Evolutionary conservation across 768 basidiomycete genomes (phyloP).

Genomic region (Boletus coccyginus): DNA sequence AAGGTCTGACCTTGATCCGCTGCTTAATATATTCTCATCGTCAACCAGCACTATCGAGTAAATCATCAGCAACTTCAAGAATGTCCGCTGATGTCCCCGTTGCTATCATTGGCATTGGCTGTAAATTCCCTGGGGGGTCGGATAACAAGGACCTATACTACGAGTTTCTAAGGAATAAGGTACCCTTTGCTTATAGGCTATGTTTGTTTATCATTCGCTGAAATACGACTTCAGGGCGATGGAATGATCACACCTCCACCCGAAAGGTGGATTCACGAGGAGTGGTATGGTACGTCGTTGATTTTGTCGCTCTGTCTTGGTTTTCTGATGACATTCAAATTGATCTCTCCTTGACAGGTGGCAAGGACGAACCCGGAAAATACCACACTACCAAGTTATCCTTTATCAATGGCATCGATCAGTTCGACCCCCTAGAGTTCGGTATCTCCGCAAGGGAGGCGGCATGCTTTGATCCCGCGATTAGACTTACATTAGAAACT

Average conservation of each 20-base stretch:
- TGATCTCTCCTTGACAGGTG: conserved; percentile 9
- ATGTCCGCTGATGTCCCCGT: conserved; percentile 32
- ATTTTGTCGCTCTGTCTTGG: not conserved
- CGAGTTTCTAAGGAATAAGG: conserved; percentile 31
- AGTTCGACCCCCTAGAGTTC: conserved; percentile 35
- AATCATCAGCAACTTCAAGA: conserved; percentile 1
- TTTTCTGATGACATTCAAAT: not conserved
- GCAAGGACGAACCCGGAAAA: conserved; percentile 32
- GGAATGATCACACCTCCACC: conserved; percentile 28
- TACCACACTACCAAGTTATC: conserved; percentile 28
- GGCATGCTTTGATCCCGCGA: conserved; percentile 29
- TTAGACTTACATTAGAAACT: conserved; percentile 30
- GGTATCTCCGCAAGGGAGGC: conserved; percentile 34
- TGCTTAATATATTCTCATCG: not conserved
- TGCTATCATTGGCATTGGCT: conserved; percentile 32
- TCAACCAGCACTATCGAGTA: not conserved
- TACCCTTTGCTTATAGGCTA: not conserved
- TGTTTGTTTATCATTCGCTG: not conserved
- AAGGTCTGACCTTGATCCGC: not conserved
- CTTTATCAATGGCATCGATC: conserved; percentile 32
- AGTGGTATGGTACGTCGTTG: conserved; percentile 30
- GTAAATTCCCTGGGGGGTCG: conserved; percentile 32
- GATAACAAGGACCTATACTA: conserved; percentile 31
- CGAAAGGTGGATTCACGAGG: conserved; percentile 29
- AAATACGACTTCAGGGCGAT: conserved; percentile 22